phyloP scores from a whole-genome alignment of 2,329 filamentous ascomycete species.

The Reticulascus tulasneorum region DNA sequence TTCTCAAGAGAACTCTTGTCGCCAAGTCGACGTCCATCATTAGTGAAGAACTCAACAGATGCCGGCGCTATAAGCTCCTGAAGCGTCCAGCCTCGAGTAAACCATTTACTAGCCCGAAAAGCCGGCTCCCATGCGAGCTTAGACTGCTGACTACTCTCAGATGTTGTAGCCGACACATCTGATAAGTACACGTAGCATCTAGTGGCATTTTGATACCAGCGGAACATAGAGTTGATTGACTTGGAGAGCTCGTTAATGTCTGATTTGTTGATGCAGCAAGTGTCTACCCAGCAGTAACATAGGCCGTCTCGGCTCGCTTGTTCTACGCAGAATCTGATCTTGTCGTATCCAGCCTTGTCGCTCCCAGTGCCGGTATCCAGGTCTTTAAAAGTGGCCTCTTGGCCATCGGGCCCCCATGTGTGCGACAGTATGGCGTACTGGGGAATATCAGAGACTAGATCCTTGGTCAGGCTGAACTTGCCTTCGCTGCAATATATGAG shows the following conservation, averaged over 20 bases:
- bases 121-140: background rate
- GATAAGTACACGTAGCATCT: constrained; percentile 20
- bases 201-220: constrained; percentile 23
- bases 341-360: background rate
- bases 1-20: constrained; percentile 17
- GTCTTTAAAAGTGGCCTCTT: too few species aligned
- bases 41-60: constrained; percentile 19
- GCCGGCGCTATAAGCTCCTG: constrained; percentile 19
- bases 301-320: background rate
- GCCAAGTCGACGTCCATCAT: constrained; percentile 14
- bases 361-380: too few species aligned
- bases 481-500: too few species aligned
- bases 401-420: too few species aligned
- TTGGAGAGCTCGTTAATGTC: constrained; percentile 21
- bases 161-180: background rate
- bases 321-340: background rate
- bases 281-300: constrained; percentile 24
- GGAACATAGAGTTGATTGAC: constrained; percentile 22
- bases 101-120: constrained; percentile 1
- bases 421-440: too few species aligned
- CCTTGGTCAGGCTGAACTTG: too few species aligned
- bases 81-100: too few species aligned
- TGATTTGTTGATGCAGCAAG: constrained; percentile 26
- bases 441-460: too few species aligned
- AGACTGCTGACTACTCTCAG: too few species aligned